Evolutionary conservation across 306 rosid species (phyloP).

Genomic region (Rosa chinensis): DNA sequence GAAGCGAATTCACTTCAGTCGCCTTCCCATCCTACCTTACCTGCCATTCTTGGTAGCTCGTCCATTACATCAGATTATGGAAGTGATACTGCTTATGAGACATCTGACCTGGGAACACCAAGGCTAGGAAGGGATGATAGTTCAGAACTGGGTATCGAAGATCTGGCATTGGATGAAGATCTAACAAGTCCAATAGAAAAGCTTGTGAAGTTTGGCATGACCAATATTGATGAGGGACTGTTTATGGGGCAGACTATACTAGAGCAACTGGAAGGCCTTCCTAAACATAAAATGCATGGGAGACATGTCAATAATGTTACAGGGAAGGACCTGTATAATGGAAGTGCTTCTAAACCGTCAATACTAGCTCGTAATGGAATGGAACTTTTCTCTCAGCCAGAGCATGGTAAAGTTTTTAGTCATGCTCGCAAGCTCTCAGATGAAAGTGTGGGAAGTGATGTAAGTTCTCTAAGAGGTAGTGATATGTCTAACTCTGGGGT

Average conservation of each 20-base stretch:
- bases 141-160: slow-evolving; percentile 81
- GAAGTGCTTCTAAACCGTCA: slow-evolving; percentile 69
- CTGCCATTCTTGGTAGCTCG: slow-evolving; percentile 72
- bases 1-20: slow-evolving; percentile 57
- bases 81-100: slow-evolving; percentile 90
- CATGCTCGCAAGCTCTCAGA: slow-evolving; percentile 76
- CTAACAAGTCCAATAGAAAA: slow-evolving; percentile 80
- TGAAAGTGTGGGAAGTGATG: slow-evolving; percentile 89
- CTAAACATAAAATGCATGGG: slow-evolving; percentile 73
- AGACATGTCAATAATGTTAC: slow-evolving; percentile 55
- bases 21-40: slow-evolving; percentile 58
- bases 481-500: slow-evolving; percentile 66
- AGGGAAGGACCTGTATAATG: slow-evolving; percentile 55
- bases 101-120: slow-evolving; percentile 88
- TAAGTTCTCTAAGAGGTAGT: slow-evolving; percentile 84
- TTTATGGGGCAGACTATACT: slow-evolving; percentile 96
- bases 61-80: slow-evolving; percentile 87
- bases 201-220: slow-evolving; percentile 79
- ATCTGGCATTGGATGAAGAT: slow-evolving; percentile 83
- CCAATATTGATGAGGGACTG: slow-evolving; percentile 93
- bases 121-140: slow-evolving; percentile 67
- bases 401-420: slow-evolving; percentile 51
- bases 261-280: slow-evolving; percentile 97
- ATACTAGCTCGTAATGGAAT: slow-evolving; percentile 55
- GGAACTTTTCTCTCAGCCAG: slow-evolving; percentile 75